phyloP scores from a whole-genome alignment of 805 yeast species.

The Candida stauntonica region DNA sequence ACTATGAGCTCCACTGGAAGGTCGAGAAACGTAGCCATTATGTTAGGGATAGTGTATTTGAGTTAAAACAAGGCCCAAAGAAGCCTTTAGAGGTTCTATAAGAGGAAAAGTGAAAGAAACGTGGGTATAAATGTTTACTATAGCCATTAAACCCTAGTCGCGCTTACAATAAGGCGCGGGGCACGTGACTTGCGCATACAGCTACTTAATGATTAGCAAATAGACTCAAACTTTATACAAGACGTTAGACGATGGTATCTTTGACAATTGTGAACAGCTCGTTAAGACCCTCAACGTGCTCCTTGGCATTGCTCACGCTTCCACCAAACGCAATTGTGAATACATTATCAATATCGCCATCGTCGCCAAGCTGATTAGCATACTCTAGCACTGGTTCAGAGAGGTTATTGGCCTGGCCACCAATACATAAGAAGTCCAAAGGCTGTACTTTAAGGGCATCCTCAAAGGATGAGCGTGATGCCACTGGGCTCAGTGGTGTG shows the following conservation, averaged over 20 bases:
- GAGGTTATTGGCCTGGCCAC: conserved; percentile 65
- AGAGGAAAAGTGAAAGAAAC: neutral
- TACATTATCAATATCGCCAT: conserved; percentile 38
- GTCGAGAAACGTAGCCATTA: conserved; percentile 13
- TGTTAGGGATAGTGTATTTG: too few species aligned
- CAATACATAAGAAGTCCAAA: conserved; percentile 45
- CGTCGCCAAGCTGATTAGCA: conserved; percentile 36
- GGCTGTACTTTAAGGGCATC: conserved; percentile 1
- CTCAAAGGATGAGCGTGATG: too few species aligned
- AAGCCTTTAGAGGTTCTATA: neutral
- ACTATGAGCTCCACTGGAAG: conserved; percentile 37
- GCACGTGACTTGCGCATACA: too few species aligned
- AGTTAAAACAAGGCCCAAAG: neutral
- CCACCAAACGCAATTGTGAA: conserved; percentile 61
- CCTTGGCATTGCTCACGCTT: conserved; percentile 47
- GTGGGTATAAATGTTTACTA: neutral
- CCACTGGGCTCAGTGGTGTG: conserved; percentile 8
- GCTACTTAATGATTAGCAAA: too few species aligned
- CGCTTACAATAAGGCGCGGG: too few species aligned
- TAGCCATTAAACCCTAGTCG: too few species aligned
- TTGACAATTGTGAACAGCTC: conserved; percentile 54
- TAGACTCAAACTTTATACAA: too few species aligned
- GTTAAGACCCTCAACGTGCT: conserved; percentile 64
- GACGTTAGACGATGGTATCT: conserved; percentile 3
- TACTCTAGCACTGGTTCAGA: conserved; percentile 64